A percentile compares a stretch with the other conserved stretches of the same genome.
These are phyloP conservation scores for Chlamydomonas sp. DNA, from an alignment of 139 green algal species.

Conservation along the genomic window DNA sequence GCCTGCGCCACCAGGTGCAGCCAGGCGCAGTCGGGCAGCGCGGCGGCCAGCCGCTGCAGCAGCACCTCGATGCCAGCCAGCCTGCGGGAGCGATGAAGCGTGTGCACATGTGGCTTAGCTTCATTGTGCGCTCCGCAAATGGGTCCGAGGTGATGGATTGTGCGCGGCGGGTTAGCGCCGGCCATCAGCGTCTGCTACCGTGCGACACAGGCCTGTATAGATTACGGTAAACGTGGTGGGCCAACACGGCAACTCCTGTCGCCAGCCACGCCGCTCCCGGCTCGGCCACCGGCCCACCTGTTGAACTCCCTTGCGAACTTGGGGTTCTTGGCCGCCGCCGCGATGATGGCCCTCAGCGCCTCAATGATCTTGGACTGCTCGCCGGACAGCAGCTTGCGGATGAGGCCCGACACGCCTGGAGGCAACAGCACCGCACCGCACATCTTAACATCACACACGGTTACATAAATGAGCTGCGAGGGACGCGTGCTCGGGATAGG, in stretches of 20 bases:
- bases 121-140: background rate
- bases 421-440: background rate
- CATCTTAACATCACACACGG: too few species aligned
- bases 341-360: slow-evolving; percentile 34
- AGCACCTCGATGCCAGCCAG: slow-evolving; percentile 47
- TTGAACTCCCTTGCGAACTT: slow-evolving; percentile 26
- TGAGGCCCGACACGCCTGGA: slow-evolving; percentile 16
- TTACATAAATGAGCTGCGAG: too few species aligned
- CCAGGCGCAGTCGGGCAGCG: slow-evolving; percentile 22
- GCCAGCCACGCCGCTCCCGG: background rate
- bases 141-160: background rate
- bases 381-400: slow-evolving; percentile 8
- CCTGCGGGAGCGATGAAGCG: background rate
- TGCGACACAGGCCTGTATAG: background rate
- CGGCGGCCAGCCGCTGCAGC: slow-evolving; percentile 38
- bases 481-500: too few species aligned
- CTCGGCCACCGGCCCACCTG: slow-evolving; percentile 7
- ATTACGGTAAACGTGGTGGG: background rate
- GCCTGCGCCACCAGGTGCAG: slow-evolving; percentile 37
- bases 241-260: background rate
- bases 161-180: too few species aligned
- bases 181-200: background rate
- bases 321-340: background rate
- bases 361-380: slow-evolving; percentile 14
- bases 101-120: background rate